Evolutionary conservation across 371 early-diverging fungal species (phyloP).

Genomic region (Mortierella sp.): DNA sequence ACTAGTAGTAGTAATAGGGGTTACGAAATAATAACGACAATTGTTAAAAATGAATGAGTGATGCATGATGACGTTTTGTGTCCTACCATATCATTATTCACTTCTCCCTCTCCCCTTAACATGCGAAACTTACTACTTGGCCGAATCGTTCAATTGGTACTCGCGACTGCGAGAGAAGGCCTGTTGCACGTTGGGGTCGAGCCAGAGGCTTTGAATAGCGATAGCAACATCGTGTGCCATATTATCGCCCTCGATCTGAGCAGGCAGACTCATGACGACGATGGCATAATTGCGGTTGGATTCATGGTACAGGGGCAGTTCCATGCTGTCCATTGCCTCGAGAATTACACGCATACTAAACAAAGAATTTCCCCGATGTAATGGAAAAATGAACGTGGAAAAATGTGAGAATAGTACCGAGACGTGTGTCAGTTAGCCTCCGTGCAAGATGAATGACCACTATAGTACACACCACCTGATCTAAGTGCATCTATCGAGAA

Average conservation of each 20-base stretch:
- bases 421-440: no score
- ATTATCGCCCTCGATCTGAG: conserved; percentile 87
- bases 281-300: conserved; percentile 76
- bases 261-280: conserved; percentile 83
- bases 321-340: conserved; percentile 92
- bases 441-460: no score
- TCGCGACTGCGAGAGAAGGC: conserved; percentile 91
- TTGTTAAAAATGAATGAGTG: background rate
- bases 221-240: conserved; percentile 83
- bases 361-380: no score
- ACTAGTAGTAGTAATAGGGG: conserved; percentile 37
- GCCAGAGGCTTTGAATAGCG: conserved; percentile 88
- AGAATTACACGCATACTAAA: conserved; percentile 90
- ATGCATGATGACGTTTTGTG: background rate
- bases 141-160: conserved; percentile 94
- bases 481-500: background rate
- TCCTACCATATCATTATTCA: no score
- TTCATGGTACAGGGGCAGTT: conserved; percentile 72
- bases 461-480: background rate
- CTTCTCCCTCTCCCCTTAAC: no score
- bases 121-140: conserved; percentile 80
- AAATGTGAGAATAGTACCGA: no score
- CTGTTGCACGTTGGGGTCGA: conserved; percentile 85
- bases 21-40: background rate
- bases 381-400: no score